Evolutionary conservation across 2,329 filamentous ascomycete genomes (phyloP).

Genomic region (Fulvia fulva): DNA sequence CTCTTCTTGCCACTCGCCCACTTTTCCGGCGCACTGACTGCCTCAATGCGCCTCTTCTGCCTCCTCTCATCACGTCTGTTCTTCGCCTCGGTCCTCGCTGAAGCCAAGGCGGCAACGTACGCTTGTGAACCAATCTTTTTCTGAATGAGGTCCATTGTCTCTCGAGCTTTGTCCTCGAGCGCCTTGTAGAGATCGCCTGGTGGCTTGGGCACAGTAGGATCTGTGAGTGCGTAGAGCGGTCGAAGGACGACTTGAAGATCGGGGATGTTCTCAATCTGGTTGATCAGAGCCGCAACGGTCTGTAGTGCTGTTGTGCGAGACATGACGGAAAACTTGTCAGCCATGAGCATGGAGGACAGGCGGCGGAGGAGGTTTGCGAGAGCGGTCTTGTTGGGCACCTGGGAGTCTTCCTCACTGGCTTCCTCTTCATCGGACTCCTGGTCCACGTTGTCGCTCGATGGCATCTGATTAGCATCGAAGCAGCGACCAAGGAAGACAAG

Average conservation of each 20-base stretch:
- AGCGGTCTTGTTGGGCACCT: constrained; percentile 44
- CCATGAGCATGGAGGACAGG: constrained; percentile 65
- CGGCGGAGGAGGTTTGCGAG: constrained; percentile 75
- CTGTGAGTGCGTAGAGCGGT: constrained; percentile 78
- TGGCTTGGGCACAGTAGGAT: constrained; percentile 62
- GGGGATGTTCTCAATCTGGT: constrained; percentile 58
- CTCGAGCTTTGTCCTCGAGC: constrained; percentile 67
- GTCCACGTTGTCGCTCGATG: constrained; percentile 42
- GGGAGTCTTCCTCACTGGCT: constrained; percentile 43
- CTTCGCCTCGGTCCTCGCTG: constrained; percentile 69
- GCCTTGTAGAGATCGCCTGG: constrained; percentile 58
- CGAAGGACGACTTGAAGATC: constrained; percentile 63
- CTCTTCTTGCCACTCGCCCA: constrained; percentile 74
- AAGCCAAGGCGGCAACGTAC: constrained; percentile 70
- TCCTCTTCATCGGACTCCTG: constrained; percentile 40
- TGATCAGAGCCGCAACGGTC: constrained; percentile 66
- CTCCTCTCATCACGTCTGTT: constrained; percentile 68
- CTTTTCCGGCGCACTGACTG: constrained; percentile 75
- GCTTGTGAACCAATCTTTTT: constrained; percentile 75
- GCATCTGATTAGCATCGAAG: constrained; percentile 55
- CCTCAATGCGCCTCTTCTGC: constrained; percentile 84
- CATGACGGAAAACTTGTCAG: constrained; percentile 58
- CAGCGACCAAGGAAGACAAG: constrained; percentile 73
- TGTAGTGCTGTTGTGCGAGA: constrained; percentile 67
- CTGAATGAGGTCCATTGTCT: constrained; percentile 78